Base-by-base conservation (phyloP, 1,284 basidiomycete genomes). In the Pseudomicrostroma phylloplanum region DNA sequence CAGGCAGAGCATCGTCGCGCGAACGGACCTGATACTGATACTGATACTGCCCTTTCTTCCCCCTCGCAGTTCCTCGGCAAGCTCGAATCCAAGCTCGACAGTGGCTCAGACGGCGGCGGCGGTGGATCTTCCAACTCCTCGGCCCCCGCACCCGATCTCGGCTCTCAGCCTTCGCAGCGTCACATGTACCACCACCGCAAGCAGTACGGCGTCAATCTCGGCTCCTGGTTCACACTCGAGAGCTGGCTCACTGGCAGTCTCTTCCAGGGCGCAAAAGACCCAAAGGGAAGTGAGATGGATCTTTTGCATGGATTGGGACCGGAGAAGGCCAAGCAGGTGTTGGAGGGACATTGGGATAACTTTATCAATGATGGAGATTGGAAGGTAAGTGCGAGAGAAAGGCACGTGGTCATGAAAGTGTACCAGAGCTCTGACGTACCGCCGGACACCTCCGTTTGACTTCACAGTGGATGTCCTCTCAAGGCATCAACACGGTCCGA, bases 181-280 rank as follows among this genome's bases (percentile, higher is more conserved):
- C 51, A 54, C 21, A 21, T 86, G 59, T 87, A 85, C 68, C 84
- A 85, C 36, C 88, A 86, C 79, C 84, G 90, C 55, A 87, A 87
- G 76, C 90, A 91, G 77, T 83, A 86, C 49, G 90, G 90, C 23
- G 86, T 92, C 42, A 92, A 92, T 77, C 84, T 92, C 12, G 90
- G 90, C 84, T 77, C 81, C 36, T 72, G 72, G 67, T 79, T 77
- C 66, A 67, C 74, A 17, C 71, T 79, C 55, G 77, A 79, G 58
- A 57, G 60, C 9, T 79, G 77, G 77, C 67, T 83, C 73, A 81
- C 74, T 1, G 69, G 70, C 4, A 70, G 66, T 25, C 61, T 76
- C 54, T 74, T 75, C 58, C 42, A 26, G 26, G 59, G 55, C n/a
- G 72, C 67, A 19, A 64, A 64, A 8, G 67, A 68, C 0, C 69